Conservation (phyloP, 148 eudicot genomes). For the Fagopyrum homotropicum region DNA sequence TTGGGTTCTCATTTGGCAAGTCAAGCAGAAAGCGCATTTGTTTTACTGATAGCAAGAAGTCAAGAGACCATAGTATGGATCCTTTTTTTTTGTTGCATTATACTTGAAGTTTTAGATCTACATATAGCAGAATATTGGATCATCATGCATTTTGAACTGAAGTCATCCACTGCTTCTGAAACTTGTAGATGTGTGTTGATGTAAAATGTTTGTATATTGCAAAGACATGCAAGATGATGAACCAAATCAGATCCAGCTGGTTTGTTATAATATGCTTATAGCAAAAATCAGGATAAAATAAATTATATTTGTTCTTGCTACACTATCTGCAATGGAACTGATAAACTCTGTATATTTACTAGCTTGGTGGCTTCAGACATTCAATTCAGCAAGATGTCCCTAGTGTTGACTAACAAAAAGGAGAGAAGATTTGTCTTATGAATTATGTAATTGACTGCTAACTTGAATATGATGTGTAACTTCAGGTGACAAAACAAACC, state of each 20-base stretch:
- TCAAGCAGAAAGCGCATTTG: neutral
- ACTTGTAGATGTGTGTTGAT: neutral
- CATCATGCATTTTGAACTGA: neutral
- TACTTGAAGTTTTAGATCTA: neutral
- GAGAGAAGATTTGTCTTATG: neutral
- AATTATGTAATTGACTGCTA: neutral
- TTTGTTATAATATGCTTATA: no score
- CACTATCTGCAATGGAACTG: neutral
- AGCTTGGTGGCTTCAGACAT: neutral
- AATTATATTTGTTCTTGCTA: neutral
- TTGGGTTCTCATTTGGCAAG: neutral
- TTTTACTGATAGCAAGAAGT: neutral
- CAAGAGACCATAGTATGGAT: neutral
- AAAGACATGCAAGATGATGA: neutral
- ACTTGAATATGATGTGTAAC: neutral
- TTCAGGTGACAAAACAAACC: neutral
- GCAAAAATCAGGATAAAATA: no score
- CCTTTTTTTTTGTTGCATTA: neutral
- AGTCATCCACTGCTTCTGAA: neutral
- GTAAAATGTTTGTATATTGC: neutral
- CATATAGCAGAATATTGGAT: neutral
- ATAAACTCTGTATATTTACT: neutral
- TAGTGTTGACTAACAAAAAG: neutral
- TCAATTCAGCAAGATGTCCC: neutral
- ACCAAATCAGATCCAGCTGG: no score